Percentiles rank a stretch among this genome's conserved stretches.
Evolutionary conservation across 805 yeast genomes (phyloP).

Genomic region (Priceomyces castillae): DNA sequence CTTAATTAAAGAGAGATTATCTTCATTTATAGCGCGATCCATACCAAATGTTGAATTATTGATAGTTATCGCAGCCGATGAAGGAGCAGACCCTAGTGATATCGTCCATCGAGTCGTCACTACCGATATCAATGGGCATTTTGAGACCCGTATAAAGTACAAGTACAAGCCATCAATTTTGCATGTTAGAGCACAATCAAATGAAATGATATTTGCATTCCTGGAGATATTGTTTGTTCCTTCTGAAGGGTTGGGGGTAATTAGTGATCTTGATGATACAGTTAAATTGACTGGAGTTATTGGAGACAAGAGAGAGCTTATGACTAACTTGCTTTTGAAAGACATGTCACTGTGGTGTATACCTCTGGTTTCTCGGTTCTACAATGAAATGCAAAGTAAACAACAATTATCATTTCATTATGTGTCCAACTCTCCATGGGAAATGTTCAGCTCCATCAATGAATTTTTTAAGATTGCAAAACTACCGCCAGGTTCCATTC

Average conservation of each 20-base stretch:
- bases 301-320: conserved; percentile 80
- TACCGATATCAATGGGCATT: conserved; percentile 70
- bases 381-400: conserved; percentile 41
- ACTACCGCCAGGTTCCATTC: conserved; percentile 80
- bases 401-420: conserved; percentile 72
- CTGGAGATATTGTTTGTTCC: conserved; percentile 45
- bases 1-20: conserved; percentile 59
- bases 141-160: conserved; percentile 51
- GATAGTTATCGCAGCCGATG: conserved; percentile 55
- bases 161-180: conserved; percentile 60
- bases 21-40: conserved; percentile 67
- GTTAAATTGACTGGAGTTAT: conserved; percentile 86
- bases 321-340: conserved; percentile 72
- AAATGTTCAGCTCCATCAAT: conserved; percentile 60
- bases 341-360: conserved; percentile 67
- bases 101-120: conserved; percentile 29
- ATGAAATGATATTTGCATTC: conserved; percentile 47
- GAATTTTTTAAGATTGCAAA: conserved; percentile 54
- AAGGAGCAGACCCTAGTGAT: conserved; percentile 23
- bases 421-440: conserved; percentile 96
- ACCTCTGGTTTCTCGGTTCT: conserved; percentile 76
- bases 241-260: conserved; percentile 60
- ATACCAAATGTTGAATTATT: conserved; percentile 55
- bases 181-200: conserved; percentile 47
- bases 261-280: conserved; percentile 94